phyloP scores from a whole-genome alignment of 2,329 filamentous ascomycete species.

The Neospermospora avenae region DNA sequence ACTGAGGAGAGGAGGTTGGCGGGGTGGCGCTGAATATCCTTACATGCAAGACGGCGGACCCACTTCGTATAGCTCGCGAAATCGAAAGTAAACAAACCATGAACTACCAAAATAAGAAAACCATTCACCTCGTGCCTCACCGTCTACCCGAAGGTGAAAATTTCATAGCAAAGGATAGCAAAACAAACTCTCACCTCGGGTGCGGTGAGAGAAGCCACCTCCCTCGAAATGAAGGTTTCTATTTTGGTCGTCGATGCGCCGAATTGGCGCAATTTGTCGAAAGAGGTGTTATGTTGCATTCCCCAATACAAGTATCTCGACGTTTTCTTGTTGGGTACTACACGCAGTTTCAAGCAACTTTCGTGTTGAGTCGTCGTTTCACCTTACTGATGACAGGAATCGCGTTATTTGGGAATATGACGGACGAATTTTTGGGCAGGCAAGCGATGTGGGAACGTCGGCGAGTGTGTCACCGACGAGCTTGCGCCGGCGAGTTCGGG shows the following conservation, averaged over 20 bases:
- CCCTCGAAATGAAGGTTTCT: not conserved
- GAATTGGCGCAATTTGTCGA: not conserved
- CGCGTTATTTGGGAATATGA: not conserved
- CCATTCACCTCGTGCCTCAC: too few species aligned
- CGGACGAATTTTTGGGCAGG: not conserved
- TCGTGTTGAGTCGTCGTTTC: not conserved
- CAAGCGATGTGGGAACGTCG: not conserved
- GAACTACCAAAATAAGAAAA: too few species aligned
- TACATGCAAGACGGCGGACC: too few species aligned
- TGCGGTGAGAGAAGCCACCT: constrained; percentile 1
- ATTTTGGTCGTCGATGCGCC: not conserved
- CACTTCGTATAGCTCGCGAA: too few species aligned
- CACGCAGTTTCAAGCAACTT: not conserved
- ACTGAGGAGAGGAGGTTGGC: too few species aligned
- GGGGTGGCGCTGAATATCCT: too few species aligned
- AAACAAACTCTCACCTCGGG: not conserved
- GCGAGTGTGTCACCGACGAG: too few species aligned
- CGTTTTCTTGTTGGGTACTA: not conserved
- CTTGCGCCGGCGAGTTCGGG: too few species aligned
- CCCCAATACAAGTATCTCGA: not conserved
- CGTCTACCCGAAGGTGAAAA: too few species aligned
- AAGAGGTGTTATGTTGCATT: not conserved
- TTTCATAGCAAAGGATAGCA: not conserved
- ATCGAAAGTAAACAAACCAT: too few species aligned
- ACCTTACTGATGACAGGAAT: not conserved